Percentiles rank a stretch among this genome's conserved stretches.
phyloP scores from a whole-genome alignment of 352 stramenopile species.

The Phytophthora macrochlamydospora region DNA sequence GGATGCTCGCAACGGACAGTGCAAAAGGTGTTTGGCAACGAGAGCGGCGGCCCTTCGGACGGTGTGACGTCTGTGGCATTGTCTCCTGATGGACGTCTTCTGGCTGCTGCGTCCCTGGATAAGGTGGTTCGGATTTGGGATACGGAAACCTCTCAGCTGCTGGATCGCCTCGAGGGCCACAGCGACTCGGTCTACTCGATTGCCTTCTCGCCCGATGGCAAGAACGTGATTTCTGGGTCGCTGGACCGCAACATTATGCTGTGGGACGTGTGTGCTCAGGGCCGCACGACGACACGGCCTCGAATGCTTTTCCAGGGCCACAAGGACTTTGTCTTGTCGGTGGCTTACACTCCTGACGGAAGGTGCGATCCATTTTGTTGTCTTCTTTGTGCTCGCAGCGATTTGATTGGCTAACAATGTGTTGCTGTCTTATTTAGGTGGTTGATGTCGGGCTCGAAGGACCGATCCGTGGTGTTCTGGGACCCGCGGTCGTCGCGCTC shows the following conservation, averaged over 20 bases:
- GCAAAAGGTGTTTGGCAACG: conserved; percentile 87
- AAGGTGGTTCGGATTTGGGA: conserved; percentile 90
- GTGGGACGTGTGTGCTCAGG: conserved; percentile 83
- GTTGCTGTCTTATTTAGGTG: conserved; percentile 48
- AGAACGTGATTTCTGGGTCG: conserved; percentile 87
- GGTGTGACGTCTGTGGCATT: conserved; percentile 84
- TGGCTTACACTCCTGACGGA: conserved; percentile 88
- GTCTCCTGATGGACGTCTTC: conserved; percentile 74
- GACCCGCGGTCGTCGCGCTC: conserved; percentile 83
- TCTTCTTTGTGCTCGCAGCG: too few species aligned
- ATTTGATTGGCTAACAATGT: not conserved
- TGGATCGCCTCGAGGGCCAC: conserved; percentile 85
- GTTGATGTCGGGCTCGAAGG: conserved; percentile 89
- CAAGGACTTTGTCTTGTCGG: conserved; percentile 88
- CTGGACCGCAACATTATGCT: conserved; percentile 89
- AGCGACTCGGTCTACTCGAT: conserved; percentile 90
- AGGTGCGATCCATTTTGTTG: conserved; percentile 43
- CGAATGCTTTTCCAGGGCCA: conserved; percentile 89
- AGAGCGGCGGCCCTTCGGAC: conserved; percentile 78
- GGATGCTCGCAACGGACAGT: conserved; percentile 82
- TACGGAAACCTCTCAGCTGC: conserved; percentile 76
- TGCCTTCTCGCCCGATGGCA: conserved; percentile 86
- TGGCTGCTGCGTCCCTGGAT: conserved; percentile 82
- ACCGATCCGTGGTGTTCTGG: conserved; percentile 89
- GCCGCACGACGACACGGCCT: conserved; percentile 76